A percentile compares a stretch with the other conserved stretches of the same genome.
phyloP scores from a whole-genome alignment of 306 rosid genomes.

The Prunus davidiana region DNA sequence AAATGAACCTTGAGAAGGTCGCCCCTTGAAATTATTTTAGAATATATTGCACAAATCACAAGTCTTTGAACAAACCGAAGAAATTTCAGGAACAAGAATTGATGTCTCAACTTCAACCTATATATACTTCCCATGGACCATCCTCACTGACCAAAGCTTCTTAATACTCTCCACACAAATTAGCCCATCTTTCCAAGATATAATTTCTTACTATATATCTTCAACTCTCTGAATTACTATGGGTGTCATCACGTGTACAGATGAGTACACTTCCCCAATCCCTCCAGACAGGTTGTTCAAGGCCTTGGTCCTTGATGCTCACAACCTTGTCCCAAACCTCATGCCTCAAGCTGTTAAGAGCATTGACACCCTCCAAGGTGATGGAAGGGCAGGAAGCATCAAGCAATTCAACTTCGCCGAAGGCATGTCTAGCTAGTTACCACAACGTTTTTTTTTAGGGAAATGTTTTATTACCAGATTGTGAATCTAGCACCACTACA shows the following conservation, averaged over 20 bases:
- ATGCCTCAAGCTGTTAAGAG: constrained; percentile 16
- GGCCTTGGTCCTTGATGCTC: constrained; percentile 32
- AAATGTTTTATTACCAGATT: neutral
- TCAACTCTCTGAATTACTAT: neutral
- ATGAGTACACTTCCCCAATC: constrained; percentile 10
- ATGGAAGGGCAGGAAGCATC: constrained; percentile 40
- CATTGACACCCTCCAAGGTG: constrained; percentile 29
- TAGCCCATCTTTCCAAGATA: neutral
- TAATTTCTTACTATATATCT: neutral
- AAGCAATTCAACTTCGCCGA: constrained; percentile 27
- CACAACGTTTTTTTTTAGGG: neutral
- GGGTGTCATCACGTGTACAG: constrained; percentile 27
- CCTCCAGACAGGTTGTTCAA: constrained; percentile 34
- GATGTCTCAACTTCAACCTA: neutral
- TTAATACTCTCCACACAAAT: too few relatives aligned
- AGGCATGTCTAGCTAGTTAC: constrained; percentile 11
- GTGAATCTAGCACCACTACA: neutral
- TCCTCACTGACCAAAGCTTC: too few relatives aligned
- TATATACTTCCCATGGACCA: neutral
- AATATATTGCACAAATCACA: neutral
- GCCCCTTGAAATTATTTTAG: neutral
- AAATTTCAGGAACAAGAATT: neutral
- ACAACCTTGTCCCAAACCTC: constrained; percentile 34
- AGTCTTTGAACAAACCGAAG: neutral
- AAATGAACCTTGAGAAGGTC: neutral